A percentile compares a stretch with the other conserved stretches of the same genome.
Conservation (phyloP, 2,329 filamentous ascomycete genomes). For the Penicillium concentricum region DNA sequence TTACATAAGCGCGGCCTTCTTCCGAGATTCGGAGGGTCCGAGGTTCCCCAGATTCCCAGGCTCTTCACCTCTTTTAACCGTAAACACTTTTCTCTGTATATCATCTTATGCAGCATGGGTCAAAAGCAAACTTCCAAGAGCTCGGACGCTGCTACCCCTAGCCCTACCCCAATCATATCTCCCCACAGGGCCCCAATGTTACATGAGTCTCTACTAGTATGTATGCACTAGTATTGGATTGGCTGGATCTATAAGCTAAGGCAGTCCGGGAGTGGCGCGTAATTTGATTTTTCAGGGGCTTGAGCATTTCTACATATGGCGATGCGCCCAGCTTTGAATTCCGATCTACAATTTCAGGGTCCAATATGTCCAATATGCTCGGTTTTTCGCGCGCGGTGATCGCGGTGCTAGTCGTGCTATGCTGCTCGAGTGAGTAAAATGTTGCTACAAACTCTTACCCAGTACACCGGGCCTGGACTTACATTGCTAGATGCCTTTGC, state of each 20-base stretch:
- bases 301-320: not conserved
- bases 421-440: not conserved
- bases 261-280: not conserved
- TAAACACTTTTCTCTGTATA: no score
- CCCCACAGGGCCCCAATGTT: not conserved
- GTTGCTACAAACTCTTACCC: not conserved
- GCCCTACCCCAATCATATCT: not conserved
- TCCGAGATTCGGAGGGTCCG: no score
- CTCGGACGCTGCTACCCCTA: no score
- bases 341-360: not conserved
- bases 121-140: no score
- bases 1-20: no score
- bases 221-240: not conserved
- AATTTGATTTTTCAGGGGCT: not conserved
- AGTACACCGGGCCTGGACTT: not conserved
- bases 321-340: not conserved
- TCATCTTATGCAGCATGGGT: no score
- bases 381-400: not conserved
- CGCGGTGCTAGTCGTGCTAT: not conserved
- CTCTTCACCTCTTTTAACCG: no score
- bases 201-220: not conserved
- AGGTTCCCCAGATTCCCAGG: no score
- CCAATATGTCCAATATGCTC: not conserved
- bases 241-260: no score
- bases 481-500: not conserved